Percentiles rank a stretch among this genome's conserved stretches.
Conservation (phyloP, 2,329 filamentous ascomycete genomes). For the Teratosphaeriaceae sp. region DNA sequence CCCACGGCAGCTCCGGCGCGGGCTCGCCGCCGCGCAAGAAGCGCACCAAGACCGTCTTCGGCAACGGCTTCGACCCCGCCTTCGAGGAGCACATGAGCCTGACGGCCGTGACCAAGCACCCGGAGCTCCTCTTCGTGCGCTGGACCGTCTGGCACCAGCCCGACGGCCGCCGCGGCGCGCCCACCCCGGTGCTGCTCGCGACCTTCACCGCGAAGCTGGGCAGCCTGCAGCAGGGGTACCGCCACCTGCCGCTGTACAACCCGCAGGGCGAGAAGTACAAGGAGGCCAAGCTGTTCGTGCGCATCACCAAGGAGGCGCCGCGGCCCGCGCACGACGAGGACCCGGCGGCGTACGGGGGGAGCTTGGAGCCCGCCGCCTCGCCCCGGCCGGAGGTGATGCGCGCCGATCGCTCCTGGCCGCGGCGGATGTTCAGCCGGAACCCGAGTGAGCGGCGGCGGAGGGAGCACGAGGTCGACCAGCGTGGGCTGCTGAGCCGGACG, state of each 20-base stretch:
- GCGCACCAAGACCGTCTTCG: slow-evolving; percentile 71
- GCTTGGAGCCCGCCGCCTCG: slow-evolving; percentile 17
- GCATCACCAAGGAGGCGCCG: slow-evolving; percentile 58
- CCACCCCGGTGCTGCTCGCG: slow-evolving; percentile 60
- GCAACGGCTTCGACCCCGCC: slow-evolving; percentile 89
- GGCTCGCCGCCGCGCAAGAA: slow-evolving; percentile 68
- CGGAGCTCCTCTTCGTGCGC: slow-evolving; percentile 86
- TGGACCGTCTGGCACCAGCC: slow-evolving; percentile 86
- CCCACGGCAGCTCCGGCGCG: slow-evolving; percentile 59
- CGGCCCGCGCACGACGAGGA: slow-evolving; percentile 25
- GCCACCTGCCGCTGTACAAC: slow-evolving; percentile 84
- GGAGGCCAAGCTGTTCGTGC: slow-evolving; percentile 91
- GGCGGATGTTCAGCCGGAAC: slow-evolving; percentile 37
- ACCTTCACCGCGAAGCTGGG: slow-evolving; percentile 89
- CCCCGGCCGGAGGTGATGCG: slow-evolving; percentile 25
- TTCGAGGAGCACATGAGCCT: slow-evolving; percentile 78
- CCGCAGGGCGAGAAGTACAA: slow-evolving; percentile 85
- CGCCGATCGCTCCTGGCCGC: slow-evolving; percentile 33
- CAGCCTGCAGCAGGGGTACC: slow-evolving; percentile 85
- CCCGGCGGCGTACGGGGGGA: slow-evolving; percentile 18
- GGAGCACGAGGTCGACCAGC: slow-evolving; percentile 20
- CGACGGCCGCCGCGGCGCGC: slow-evolving; percentile 57
- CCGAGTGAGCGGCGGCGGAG: slow-evolving; percentile 34
- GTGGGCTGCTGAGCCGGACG: slow-evolving; percentile 23
- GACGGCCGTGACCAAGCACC: slow-evolving; percentile 85